Conservation (phyloP, 2,329 filamentous ascomycete genomes). For the Dothistroma septosporum region DNA sequence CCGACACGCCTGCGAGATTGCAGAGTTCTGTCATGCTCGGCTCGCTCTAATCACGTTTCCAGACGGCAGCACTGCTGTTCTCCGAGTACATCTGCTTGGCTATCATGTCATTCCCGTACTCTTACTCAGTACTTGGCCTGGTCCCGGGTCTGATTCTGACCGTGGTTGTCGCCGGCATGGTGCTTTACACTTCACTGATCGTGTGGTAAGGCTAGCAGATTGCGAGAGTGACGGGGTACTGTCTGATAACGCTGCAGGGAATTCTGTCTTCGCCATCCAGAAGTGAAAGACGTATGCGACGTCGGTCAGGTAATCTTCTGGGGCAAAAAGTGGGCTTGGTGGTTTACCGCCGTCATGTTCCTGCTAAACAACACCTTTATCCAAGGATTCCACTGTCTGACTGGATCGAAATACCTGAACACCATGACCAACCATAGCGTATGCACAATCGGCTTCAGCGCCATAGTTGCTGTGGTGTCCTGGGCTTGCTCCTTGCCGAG, state of each 20-base stretch:
- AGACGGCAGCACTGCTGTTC: constrained; percentile 85
- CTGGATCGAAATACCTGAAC: constrained; percentile 83
- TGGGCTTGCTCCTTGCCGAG: constrained; percentile 77
- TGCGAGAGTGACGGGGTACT: neutral
- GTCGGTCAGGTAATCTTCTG: constrained; percentile 95
- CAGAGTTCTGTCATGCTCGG: neutral
- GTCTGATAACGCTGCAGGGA: constrained; percentile 56
- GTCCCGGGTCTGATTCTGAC: constrained; percentile 84
- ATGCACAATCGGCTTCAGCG: constrained; percentile 76
- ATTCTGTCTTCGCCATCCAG: constrained; percentile 85
- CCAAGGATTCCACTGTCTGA: constrained; percentile 73
- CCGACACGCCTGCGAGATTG: neutral
- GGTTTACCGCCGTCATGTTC: constrained; percentile 75
- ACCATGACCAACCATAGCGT: constrained; percentile 71
- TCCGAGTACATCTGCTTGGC: constrained; percentile 91
- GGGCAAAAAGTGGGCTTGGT: constrained; percentile 68
- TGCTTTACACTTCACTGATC: constrained; percentile 75
- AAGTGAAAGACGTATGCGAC: constrained; percentile 88
- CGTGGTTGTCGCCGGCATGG: constrained; percentile 68
- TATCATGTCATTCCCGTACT: constrained; percentile 96
- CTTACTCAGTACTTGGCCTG: constrained; percentile 80
- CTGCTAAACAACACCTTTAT: constrained; percentile 92
- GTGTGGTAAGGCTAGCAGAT: constrained; percentile 49
- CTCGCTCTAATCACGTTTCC: constrained; percentile 14
- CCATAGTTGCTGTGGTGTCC: constrained; percentile 69